phyloP scores from a whole-genome alignment of 495 filamentous ascomycete genomes.

The Tuber magnatum region DNA sequence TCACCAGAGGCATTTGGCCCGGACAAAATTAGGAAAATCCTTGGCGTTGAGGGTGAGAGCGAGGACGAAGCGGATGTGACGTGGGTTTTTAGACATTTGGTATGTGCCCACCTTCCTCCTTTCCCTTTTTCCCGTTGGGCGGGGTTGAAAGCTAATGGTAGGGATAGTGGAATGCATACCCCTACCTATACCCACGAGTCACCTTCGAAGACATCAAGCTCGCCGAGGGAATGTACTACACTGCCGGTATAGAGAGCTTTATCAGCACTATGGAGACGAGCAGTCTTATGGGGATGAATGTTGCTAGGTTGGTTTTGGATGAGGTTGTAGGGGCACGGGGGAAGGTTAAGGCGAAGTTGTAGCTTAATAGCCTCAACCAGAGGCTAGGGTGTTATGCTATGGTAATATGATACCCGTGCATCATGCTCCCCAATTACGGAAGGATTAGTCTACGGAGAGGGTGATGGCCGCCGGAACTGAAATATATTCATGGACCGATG shows the following conservation, averaged over 20 bases:
- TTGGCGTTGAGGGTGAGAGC: conserved; percentile 15
- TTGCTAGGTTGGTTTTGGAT: conserved; percentile 69
- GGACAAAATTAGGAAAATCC: conserved; percentile 15
- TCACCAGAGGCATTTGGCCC: conserved; percentile 57
- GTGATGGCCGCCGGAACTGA: neutral
- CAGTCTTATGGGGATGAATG: conserved; percentile 89
- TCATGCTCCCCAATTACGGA: neutral
- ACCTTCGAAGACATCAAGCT: conserved; percentile 79
- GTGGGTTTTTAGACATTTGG: conserved; percentile 13
- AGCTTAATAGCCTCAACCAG: neutral
- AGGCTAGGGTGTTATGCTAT: neutral
- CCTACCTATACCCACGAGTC: conserved; percentile 68
- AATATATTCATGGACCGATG: neutral
- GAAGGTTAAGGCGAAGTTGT: conserved; percentile 23
- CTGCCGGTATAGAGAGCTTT: conserved; percentile 86
- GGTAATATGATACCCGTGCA: too few species aligned
- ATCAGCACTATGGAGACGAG: conserved; percentile 99
- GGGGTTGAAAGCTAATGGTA: conserved; percentile 64
- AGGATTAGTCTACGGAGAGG: too few species aligned
- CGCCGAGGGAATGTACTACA: conserved; percentile 71
- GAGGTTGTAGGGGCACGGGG: conserved; percentile 48
- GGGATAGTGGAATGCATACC: conserved; percentile 80
- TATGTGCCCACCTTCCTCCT: neutral
- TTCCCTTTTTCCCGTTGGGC: neutral
- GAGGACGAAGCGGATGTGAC: conserved; percentile 24